A percentile compares a stretch with the other conserved stretches of the same genome.
phyloP scores from a whole-genome alignment of 2,329 filamentous ascomycete genomes.

The Cadophora malorum region DNA sequence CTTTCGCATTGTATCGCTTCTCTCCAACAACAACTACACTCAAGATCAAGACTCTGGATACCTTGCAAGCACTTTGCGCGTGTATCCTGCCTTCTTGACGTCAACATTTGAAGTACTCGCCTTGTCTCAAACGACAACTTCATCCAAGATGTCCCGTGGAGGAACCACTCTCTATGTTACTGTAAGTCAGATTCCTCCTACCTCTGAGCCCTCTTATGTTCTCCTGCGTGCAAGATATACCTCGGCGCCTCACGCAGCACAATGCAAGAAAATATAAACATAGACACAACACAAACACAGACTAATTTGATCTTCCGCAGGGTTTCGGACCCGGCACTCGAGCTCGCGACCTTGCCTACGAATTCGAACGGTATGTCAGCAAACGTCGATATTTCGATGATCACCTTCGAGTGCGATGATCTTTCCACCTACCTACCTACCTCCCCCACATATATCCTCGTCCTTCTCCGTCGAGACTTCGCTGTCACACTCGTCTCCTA shows the following conservation, averaged over 20 bases:
- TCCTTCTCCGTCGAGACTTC: conserved; percentile 52
- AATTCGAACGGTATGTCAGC: conserved; percentile 99
- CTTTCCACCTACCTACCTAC: conserved; percentile 36
- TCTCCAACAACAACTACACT: background rate
- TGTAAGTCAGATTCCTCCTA: conserved; percentile 37
- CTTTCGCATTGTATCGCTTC: background rate
- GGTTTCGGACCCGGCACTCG: conserved; percentile 99
- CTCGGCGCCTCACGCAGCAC: background rate
- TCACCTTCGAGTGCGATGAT: conserved; percentile 48
- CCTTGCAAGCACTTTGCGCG: conserved; percentile 13
- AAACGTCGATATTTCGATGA: conserved; percentile 56
- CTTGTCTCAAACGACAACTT: background rate
- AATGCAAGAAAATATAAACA: background rate
- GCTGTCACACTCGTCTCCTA: conserved; percentile 52
- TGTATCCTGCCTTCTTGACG: conserved; percentile 3
- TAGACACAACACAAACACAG: background rate
- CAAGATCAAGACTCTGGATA: conserved; percentile 2
- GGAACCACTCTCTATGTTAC: conserved; percentile 97
- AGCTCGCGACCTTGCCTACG: conserved; percentile 98
- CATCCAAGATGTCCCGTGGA: conserved; percentile 81
- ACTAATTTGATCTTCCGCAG: conserved; percentile 33
- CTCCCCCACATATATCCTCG: conserved; percentile 45
- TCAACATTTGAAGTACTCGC: background rate
- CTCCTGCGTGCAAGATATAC: background rate
- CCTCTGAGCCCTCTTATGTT: background rate